Conservation (phyloP, 306 rosid species). For the Echinosophora koreensis region DNA sequence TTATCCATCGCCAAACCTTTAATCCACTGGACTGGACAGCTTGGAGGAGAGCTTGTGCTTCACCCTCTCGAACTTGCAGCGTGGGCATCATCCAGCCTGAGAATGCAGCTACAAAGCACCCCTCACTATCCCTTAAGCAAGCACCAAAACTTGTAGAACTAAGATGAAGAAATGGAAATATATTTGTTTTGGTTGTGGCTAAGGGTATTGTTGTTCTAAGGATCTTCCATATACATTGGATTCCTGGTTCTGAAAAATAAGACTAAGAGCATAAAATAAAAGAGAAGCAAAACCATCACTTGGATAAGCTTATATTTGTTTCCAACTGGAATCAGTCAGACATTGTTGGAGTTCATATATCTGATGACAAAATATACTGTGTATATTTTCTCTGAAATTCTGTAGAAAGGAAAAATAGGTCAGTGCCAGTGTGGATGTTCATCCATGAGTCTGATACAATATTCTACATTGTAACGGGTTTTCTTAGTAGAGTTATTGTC, state of each 20-base stretch:
- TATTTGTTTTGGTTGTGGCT: neutral
- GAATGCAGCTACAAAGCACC: too few species aligned
- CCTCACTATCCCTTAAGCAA: too few species aligned
- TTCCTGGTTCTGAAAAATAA: conserved; percentile 5
- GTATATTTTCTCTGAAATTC: neutral
- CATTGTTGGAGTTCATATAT: neutral
- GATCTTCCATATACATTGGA: neutral
- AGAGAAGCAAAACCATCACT: neutral
- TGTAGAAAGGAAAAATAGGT: neutral
- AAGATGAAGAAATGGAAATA: too few species aligned
- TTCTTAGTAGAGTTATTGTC: conserved; percentile 4
- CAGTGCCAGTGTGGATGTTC: neutral
- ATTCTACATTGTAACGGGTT: conserved; percentile 2
- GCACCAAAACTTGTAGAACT: too few species aligned
- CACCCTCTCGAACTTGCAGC: too few species aligned
- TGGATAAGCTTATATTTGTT: too few species aligned
- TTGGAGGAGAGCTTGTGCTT: too few species aligned
- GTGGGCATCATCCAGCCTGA: too few species aligned
- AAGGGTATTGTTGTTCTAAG: neutral
- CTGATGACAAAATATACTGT: neutral
- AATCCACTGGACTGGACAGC: too few species aligned
- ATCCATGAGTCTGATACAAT: conserved; percentile 5
- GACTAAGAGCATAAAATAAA: neutral
- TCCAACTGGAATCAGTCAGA: neutral
- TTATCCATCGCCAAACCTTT: too few species aligned